Percentiles rank a stretch among this genome's conserved stretches.
Evolutionary conservation across 352 stramenopile species (phyloP).

Genomic region (Synura sp.): DNA sequence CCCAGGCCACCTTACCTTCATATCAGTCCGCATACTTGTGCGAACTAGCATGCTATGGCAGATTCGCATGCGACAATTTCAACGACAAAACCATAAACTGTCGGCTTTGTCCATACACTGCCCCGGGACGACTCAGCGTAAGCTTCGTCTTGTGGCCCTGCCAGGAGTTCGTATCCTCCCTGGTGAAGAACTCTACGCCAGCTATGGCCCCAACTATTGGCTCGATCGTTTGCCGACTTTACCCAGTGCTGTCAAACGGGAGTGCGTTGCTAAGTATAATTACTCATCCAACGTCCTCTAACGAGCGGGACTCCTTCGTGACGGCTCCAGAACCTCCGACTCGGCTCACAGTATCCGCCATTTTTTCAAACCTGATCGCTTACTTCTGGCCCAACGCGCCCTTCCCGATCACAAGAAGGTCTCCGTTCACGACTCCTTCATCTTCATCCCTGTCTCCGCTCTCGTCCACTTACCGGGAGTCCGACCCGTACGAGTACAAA

Average conservation of each 20-base stretch:
- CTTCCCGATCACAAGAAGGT: background rate
- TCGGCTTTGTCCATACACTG: background rate
- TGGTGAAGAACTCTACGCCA: constrained; percentile 6
- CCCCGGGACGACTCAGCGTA: background rate
- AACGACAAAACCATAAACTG: constrained; percentile 15
- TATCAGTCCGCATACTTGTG: constrained; percentile 2
- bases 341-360: background rate
- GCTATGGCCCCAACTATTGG: constrained; percentile 12
- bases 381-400: background rate
- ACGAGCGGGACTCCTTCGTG: background rate
- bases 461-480: constrained; percentile 24
- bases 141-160: background rate
- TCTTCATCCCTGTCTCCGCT: background rate
- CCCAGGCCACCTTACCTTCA: background rate
- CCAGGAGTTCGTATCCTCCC: background rate
- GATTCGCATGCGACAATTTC: constrained; percentile 1
- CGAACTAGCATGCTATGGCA: background rate
- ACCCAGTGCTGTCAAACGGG: background rate
- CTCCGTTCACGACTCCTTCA: background rate
- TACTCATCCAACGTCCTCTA: background rate
- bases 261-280: background rate
- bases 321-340: constrained; percentile 3
- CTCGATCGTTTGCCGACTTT: background rate
- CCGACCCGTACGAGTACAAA: constrained; percentile 40
- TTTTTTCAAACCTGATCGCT: constrained; percentile 31